Evolutionary conservation across 257 asterid species (phyloP).

Genomic region (Verbena officinalis): DNA sequence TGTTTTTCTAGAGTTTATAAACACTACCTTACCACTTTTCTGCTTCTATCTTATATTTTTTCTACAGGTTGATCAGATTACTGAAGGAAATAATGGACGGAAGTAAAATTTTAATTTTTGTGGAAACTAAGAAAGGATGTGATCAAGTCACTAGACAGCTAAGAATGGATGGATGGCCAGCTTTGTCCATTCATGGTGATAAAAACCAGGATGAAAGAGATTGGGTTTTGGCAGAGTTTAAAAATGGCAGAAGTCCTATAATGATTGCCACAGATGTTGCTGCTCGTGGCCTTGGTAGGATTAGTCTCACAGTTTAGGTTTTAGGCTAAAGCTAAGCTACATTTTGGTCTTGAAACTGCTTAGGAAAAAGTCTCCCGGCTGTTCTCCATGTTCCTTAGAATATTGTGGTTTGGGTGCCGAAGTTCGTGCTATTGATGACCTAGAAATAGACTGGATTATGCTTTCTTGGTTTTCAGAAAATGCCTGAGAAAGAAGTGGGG

Average conservation of each 20-base stretch:
- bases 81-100: slow-evolving; percentile 86
- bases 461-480: slow-evolving; percentile 19
- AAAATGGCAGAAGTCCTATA: slow-evolving; percentile 81
- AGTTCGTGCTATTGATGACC: slow-evolving; percentile 34
- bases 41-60: slow-evolving; percentile 33
- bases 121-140: slow-evolving; percentile 92
- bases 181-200: slow-evolving; percentile 91
- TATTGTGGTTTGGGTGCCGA: slow-evolving; percentile 84
- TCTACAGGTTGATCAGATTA: slow-evolving; percentile 69
- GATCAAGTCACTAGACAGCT: slow-evolving; percentile 87
- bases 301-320: slow-evolving; percentile 66
- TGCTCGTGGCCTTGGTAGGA: slow-evolving; percentile 99
- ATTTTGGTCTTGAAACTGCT: slow-evolving; percentile 39
- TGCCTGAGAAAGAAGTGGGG: slow-evolving; percentile 15
- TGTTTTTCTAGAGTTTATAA: too few species aligned
- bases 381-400: slow-evolving; percentile 68
- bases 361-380: slow-evolving; percentile 80
- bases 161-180: slow-evolving; percentile 97
- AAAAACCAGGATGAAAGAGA: slow-evolving; percentile 93
- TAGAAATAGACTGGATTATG: slow-evolving; percentile 19
- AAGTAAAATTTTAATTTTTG: slow-evolving; percentile 77
- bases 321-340: slow-evolving; percentile 47
- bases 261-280: slow-evolving; percentile 99
- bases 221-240: slow-evolving; percentile 91
- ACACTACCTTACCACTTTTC: slow-evolving; percentile 3